Conservation (phyloP, 108 stramenopile genomes). For the Cyclotella atomus region DNA sequence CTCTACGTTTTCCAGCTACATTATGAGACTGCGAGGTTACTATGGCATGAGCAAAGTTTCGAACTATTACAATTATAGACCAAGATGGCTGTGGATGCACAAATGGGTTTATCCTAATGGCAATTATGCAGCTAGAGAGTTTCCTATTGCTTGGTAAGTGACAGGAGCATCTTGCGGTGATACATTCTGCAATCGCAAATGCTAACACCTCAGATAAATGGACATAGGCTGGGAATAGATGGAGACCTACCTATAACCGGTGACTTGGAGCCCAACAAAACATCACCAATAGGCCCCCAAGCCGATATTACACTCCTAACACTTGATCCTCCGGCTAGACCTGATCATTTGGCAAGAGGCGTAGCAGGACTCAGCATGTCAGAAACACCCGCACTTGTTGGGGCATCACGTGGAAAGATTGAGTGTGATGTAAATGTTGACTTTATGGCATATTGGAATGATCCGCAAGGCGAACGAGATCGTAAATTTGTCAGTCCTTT, state of each 20-base stretch:
- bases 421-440: constrained; percentile 71
- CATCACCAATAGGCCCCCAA: constrained; percentile 38
- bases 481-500: constrained; percentile 66
- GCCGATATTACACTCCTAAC: constrained; percentile 28
- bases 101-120: constrained; percentile 63
- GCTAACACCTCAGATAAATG: neutral
- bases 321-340: constrained; percentile 28
- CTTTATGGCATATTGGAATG: constrained; percentile 81
- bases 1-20: constrained; percentile 96
- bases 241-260: constrained; percentile 51
- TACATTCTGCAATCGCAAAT: no score
- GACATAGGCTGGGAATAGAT: constrained; percentile 61
- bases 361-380: constrained; percentile 73
- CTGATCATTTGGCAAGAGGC: constrained; percentile 62
- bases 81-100: constrained; percentile 52
- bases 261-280: constrained; percentile 43
- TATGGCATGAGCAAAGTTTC: constrained; percentile 75
- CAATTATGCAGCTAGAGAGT: constrained; percentile 72
- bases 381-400: constrained; percentile 74
- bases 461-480: constrained; percentile 70
- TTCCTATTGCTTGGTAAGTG: constrained; percentile 65
- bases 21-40: constrained; percentile 81
- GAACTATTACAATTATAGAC: constrained; percentile 68
- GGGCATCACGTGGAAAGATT: constrained; percentile 67
- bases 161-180: no score